These are phyloP conservation scores for Saccharomyces hybrid DNA, from an alignment of 1,139 yeast species.

Conservation along the genomic window DNA sequence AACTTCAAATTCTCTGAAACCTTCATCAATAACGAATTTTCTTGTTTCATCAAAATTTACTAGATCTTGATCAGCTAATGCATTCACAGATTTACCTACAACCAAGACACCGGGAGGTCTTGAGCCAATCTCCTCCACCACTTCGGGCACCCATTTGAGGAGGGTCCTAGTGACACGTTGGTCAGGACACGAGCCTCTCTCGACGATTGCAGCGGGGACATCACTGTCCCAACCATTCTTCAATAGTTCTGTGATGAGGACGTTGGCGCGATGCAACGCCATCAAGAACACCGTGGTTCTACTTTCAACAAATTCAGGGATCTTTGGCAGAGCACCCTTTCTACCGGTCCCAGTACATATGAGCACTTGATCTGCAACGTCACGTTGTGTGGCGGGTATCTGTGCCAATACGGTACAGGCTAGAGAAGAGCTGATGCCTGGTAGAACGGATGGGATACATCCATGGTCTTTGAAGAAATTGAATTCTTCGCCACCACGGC, in stretches of 20 bases:
- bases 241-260: conserved; percentile 53
- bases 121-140: conserved; percentile 74
- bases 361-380: conserved; percentile 84
- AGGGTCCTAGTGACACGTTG: conserved; percentile 78
- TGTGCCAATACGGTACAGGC: conserved; percentile 82
- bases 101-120: conserved; percentile 91
- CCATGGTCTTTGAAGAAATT: conserved; percentile 62
- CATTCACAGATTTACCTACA: conserved; percentile 73
- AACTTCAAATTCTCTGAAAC: conserved; percentile 32
- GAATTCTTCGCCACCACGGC: conserved; percentile 93
- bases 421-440: conserved; percentile 86
- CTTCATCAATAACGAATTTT: conserved; percentile 47
- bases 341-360: conserved; percentile 95
- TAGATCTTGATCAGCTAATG: conserved; percentile 34
- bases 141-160: conserved; percentile 56
- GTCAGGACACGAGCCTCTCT: conserved; percentile 89
- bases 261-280: conserved; percentile 79
- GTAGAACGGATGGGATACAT: conserved; percentile 61
- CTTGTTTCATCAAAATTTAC: conserved; percentile 24
- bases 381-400: conserved; percentile 89
- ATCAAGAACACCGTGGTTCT: conserved; percentile 84
- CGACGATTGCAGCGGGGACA: conserved; percentile 79
- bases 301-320: conserved; percentile 64
- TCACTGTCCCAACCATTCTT: conserved; percentile 58
- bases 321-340: conserved; percentile 68